These are phyloP conservation scores for Chlamydomonas reinhardtii DNA, from an alignment of 163 green algal genomes.

Conservation along the genomic window DNA sequence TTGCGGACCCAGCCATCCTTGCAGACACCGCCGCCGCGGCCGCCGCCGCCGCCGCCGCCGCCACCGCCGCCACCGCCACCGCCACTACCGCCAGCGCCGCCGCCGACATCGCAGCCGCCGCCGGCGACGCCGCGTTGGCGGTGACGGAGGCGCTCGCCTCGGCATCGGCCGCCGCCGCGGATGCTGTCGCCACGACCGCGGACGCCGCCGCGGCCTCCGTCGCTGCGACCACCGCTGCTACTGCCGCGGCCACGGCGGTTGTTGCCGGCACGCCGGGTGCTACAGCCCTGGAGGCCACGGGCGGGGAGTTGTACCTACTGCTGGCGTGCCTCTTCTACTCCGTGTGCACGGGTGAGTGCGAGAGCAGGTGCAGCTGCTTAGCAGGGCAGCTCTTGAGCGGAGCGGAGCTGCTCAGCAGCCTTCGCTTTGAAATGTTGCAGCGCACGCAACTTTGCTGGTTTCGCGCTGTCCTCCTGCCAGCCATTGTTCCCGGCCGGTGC, in stretches of 20 bases:
- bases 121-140: not conserved
- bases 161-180: not conserved
- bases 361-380: too few relatives aligned
- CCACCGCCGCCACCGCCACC: not conserved
- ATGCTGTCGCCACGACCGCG: not conserved
- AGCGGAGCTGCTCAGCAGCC: too few relatives aligned
- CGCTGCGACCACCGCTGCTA: not conserved
- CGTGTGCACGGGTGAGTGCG: constrained; percentile 25
- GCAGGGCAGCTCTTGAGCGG: too few relatives aligned
- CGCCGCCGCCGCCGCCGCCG: not conserved
- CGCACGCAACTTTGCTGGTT: too few relatives aligned
- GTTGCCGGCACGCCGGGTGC: not conserved
- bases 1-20: not conserved
- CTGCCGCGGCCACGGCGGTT: not conserved
- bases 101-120: not conserved
- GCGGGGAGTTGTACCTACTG: constrained; percentile 43
- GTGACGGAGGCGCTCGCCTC: not conserved
- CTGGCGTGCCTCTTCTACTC: constrained; percentile 57
- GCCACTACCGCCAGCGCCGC: not conserved
- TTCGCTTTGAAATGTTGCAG: too few relatives aligned
- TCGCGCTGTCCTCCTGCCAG: too few relatives aligned
- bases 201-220: not conserved
- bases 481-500: too few relatives aligned
- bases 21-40: not conserved
- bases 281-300: constrained; percentile 12